Percentiles rank a stretch among this genome's conserved stretches.
Conservation (phyloP, 2,329 filamentous ascomycete species). For the Truncatella angustata region DNA sequence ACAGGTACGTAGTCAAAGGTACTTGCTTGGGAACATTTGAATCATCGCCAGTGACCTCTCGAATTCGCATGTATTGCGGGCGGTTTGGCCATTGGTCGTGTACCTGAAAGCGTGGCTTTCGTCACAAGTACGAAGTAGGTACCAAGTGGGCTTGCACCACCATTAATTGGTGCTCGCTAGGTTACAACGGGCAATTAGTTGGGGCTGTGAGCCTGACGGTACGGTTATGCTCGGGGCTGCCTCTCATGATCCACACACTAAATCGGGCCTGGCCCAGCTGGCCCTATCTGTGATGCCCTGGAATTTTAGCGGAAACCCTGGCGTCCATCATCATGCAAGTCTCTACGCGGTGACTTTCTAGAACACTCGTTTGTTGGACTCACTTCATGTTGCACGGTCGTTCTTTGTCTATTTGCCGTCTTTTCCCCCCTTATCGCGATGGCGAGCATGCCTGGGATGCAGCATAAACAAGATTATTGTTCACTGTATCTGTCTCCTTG, state of each 20-base stretch:
- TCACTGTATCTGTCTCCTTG: not conserved
- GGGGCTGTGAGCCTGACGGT: not conserved
- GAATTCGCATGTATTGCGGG: conserved; percentile 3
- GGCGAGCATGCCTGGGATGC: not conserved
- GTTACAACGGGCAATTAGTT: not conserved
- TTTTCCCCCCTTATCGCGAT: not conserved
- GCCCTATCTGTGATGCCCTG: not conserved
- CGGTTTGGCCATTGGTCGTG: conserved; percentile 3
- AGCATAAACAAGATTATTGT: not conserved
- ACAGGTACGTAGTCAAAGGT: not conserved
- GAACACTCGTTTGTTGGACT: too few species aligned
- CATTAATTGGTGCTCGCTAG: not conserved
- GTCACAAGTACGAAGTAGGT: not conserved
- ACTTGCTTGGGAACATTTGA: not conserved
- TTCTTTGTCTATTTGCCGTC: not conserved
- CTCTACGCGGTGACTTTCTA: too few species aligned
- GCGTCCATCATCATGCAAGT: not conserved
- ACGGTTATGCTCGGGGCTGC: not conserved
- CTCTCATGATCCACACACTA: not conserved
- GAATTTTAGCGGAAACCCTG: not conserved
- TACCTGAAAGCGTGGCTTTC: conserved; percentile 2
- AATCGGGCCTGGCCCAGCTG: not conserved
- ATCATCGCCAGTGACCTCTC: not conserved
- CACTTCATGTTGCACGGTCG: too few species aligned
- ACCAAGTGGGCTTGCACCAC: not conserved